phyloP scores from a whole-genome alignment of 768 basidiomycete species.

The Ramaria rubella region DNA sequence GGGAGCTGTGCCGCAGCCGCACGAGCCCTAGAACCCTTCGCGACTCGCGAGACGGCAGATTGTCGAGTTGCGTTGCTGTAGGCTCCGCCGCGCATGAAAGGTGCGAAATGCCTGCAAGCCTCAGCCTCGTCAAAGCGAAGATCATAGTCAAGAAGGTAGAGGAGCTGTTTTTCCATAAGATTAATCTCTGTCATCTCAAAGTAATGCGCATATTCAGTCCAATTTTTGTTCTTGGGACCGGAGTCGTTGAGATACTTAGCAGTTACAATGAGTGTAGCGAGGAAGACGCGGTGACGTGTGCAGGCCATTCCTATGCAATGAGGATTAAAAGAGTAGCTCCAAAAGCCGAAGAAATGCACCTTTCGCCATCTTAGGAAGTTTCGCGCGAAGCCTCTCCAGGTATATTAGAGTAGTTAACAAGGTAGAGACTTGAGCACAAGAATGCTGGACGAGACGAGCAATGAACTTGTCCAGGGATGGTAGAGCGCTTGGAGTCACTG shows the following conservation, averaged over 20 bases:
- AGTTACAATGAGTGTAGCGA: conserved; percentile 91
- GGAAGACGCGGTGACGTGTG: conserved; percentile 91
- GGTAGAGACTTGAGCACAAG: conserved; percentile 87
- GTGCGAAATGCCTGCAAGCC: conserved; percentile 44
- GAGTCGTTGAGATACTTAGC: conserved; percentile 97
- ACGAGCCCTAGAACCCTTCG: conserved; percentile 47
- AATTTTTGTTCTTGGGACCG: conserved; percentile 93
- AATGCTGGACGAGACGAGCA: conserved; percentile 64
- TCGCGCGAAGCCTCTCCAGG: conserved; percentile 77
- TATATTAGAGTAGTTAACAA: conserved; percentile 88
- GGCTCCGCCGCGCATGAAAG: conserved; percentile 44
- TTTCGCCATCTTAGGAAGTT: conserved; percentile 77
- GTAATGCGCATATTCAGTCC: conserved; percentile 70
- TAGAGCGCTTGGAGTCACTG: conserved; percentile 27
- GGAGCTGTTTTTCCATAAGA: conserved; percentile 95
- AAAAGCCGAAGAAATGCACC: conserved; percentile 39
- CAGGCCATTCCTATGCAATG: conserved; percentile 62
- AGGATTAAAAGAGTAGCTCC: conserved; percentile 4
- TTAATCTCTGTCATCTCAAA: conserved; percentile 82
- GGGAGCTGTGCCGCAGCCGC: conserved; percentile 41
- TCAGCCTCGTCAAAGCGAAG: conserved; percentile 85
- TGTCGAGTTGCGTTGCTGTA: conserved; percentile 38
- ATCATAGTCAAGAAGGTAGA: conserved; percentile 88
- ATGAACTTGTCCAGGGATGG: conserved; percentile 84
- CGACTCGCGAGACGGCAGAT: conserved; percentile 48